A percentile compares a stretch with the other conserved stretches of the same genome.
Conservation (phyloP, 768 basidiomycete species). For the Trametes elegans region DNA sequence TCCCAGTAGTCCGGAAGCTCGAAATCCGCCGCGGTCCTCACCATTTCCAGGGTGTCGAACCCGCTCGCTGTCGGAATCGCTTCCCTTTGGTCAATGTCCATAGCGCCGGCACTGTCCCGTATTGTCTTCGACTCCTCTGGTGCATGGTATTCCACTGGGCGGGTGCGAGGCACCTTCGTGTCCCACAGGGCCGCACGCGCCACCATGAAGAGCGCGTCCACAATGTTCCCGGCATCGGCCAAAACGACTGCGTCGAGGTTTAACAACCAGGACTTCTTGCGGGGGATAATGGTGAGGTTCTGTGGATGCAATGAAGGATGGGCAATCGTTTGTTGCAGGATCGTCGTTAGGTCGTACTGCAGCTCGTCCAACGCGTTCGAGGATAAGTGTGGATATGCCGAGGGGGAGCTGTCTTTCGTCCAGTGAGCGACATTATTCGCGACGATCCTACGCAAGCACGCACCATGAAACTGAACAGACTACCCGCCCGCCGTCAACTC, state of each 20-base stretch:
- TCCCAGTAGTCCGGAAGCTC: slow-evolving; percentile 89
- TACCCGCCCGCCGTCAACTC: slow-evolving; percentile 59
- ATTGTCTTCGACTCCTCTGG: slow-evolving; percentile 27
- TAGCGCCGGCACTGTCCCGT: slow-evolving; percentile 36
- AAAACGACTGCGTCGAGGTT: slow-evolving; percentile 74
- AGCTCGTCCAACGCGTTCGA: slow-evolving; percentile 69
- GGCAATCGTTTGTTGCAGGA: slow-evolving; percentile 62
- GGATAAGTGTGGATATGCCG: slow-evolving; percentile 72
- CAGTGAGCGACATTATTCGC: slow-evolving; percentile 18
- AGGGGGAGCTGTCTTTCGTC: slow-evolving; percentile 64
- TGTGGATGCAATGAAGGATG: slow-evolving; percentile 64
- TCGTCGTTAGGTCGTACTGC: slow-evolving; percentile 65
- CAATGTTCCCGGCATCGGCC: slow-evolving; percentile 70
- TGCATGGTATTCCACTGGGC: slow-evolving; percentile 65
- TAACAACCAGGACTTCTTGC: slow-evolving; percentile 72
- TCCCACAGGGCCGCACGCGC: slow-evolving; percentile 80
- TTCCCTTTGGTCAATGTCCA: slow-evolving; percentile 52
- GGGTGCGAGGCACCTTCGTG: slow-evolving; percentile 74
- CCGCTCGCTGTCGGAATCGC: slow-evolving; percentile 37
- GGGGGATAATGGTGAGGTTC: slow-evolving; percentile 50
- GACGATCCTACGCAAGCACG: slow-evolving; percentile 29
- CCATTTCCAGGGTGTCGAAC: slow-evolving; percentile 52
- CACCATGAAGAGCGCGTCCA: slow-evolving; percentile 78
- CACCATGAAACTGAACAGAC: slow-evolving; percentile 77
- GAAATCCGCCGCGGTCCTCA: slow-evolving; percentile 65